Evolutionary conservation across 352 stramenopile species (phyloP).

Genomic region (Phytophthora ohioensis): DNA sequence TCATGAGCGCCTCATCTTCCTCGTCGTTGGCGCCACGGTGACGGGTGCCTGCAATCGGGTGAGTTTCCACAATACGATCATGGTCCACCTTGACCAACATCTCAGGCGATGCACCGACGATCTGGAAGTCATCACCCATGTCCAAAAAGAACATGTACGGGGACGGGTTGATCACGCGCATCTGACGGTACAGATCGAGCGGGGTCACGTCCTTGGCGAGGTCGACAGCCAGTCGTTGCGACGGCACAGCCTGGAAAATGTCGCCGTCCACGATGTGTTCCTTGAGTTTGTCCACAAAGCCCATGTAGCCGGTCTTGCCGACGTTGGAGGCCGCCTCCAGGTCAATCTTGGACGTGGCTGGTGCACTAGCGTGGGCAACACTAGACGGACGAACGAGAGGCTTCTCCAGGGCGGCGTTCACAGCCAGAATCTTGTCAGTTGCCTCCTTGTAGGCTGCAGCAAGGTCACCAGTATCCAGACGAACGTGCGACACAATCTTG

Average conservation of each 20-base stretch:
- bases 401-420: constrained; percentile 70
- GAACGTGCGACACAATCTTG: constrained; percentile 89
- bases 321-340: constrained; percentile 85
- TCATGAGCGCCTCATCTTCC: constrained; percentile 83
- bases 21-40: constrained; percentile 86
- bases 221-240: constrained; percentile 78
- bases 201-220: constrained; percentile 71
- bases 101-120: constrained; percentile 88
- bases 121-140: constrained; percentile 85
- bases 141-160: constrained; percentile 93
- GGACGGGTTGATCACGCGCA: constrained; percentile 90
- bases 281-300: constrained; percentile 89
- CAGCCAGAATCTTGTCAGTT: constrained; percentile 74
- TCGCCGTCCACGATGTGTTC: constrained; percentile 90
- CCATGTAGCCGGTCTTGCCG: constrained; percentile 85
- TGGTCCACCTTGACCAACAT: constrained; percentile 92
- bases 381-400: constrained; percentile 66
- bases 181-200: constrained; percentile 90
- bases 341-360: constrained; percentile 59
- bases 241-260: constrained; percentile 92
- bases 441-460: constrained; percentile 74
- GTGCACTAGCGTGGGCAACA: constrained; percentile 60
- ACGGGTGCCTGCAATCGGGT: constrained; percentile 91
- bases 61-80: constrained; percentile 85
- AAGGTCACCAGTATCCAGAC: constrained; percentile 74